A percentile compares a stretch with the other conserved stretches of the same genome.
Evolutionary conservation across 495 filamentous ascomycete species (phyloP).

Genomic region (Daldinia childiae): DNA sequence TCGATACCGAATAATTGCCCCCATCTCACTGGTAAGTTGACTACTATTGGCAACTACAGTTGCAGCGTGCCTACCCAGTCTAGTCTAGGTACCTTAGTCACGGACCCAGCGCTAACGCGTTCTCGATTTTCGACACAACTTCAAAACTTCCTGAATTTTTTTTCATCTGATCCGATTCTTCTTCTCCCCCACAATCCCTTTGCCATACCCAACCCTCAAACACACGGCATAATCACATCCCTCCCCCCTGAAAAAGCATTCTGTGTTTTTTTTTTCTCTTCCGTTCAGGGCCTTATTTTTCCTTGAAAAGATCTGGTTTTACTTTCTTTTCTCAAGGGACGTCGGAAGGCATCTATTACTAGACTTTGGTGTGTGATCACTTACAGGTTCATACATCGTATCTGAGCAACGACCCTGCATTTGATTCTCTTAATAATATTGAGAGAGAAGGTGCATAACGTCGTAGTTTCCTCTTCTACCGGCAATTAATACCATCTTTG

Average conservation of each 20-base stretch:
- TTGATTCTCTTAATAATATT: constrained; percentile 26
- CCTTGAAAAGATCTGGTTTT: constrained; percentile 49
- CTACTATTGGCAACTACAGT: constrained; percentile 23
- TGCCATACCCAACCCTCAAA: constrained; percentile 49
- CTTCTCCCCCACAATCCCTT: constrained; percentile 50
- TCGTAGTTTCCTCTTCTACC: constrained; percentile 21
- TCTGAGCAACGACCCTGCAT: constrained; percentile 1
- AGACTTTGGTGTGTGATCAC: constrained; percentile 31
- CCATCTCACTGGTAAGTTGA: constrained; percentile 5
- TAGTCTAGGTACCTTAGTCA: constrained; percentile 36
- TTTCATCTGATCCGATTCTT: constrained; percentile 47
- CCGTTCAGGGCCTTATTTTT: constrained; percentile 45
- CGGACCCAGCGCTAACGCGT: constrained; percentile 40
- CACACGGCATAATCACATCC: constrained; percentile 39
- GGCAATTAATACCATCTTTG: constrained; percentile 20
- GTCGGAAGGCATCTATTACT: constrained; percentile 38
- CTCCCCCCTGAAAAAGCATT: constrained; percentile 37
- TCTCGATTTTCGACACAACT: constrained; percentile 47
- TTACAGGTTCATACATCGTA: not conserved
- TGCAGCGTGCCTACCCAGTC: constrained; percentile 21
- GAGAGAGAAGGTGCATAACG: constrained; percentile 32
- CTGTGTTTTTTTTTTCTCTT: constrained; percentile 38
- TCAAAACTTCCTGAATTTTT: constrained; percentile 48
- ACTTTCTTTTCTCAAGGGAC: constrained; percentile 54
- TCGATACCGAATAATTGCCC: constrained; percentile 28